Percentiles rank a stretch among this genome's conserved stretches.
phyloP scores from a whole-genome alignment of 2,329 filamentous ascomycete genomes.

The Colletotrichum salicis region DNA sequence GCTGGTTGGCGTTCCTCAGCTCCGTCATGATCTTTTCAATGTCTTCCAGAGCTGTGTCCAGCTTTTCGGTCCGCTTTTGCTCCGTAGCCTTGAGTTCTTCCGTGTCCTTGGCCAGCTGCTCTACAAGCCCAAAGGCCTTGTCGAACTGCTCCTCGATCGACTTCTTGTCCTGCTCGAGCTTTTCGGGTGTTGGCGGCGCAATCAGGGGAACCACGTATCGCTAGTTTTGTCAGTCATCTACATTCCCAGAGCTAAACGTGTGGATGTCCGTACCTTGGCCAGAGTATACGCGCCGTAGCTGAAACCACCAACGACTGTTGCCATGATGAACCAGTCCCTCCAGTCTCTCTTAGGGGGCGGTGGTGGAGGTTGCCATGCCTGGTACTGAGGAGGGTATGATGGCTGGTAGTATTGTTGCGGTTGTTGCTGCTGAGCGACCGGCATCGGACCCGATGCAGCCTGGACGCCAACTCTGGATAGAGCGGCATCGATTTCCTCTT shows the following conservation, averaged over 20 bases:
- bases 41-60: slow-evolving; percentile 84
- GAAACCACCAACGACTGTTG: slow-evolving; percentile 90
- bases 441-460: slow-evolving; percentile 52
- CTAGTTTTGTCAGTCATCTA: slow-evolving; percentile 54
- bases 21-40: slow-evolving; percentile 85
- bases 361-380: slow-evolving; percentile 67
- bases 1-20: slow-evolving; percentile 82
- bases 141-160: slow-evolving; percentile 94
- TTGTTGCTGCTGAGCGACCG: slow-evolving; percentile 55
- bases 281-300: slow-evolving; percentile 89
- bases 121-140: slow-evolving; percentile 88
- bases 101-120: slow-evolving; percentile 92
- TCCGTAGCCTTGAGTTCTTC: slow-evolving; percentile 88
- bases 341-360: slow-evolving; percentile 85
- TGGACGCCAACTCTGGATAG: slow-evolving; percentile 79
- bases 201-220: slow-evolving; percentile 93
- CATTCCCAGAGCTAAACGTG: not conserved
- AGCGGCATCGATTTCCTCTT: slow-evolving; percentile 91
- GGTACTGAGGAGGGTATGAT: slow-evolving; percentile 61
- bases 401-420: slow-evolving; percentile 56
- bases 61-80: slow-evolving; percentile 81
- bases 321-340: slow-evolving; percentile 99
- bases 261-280: slow-evolving; percentile 72
- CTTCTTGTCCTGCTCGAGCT: slow-evolving; percentile 93
- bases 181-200: slow-evolving; percentile 90